Base-by-base conservation (phyloP, 129 eudicot genomes). In the Rutidosis leptorrhynchoides region DNA sequence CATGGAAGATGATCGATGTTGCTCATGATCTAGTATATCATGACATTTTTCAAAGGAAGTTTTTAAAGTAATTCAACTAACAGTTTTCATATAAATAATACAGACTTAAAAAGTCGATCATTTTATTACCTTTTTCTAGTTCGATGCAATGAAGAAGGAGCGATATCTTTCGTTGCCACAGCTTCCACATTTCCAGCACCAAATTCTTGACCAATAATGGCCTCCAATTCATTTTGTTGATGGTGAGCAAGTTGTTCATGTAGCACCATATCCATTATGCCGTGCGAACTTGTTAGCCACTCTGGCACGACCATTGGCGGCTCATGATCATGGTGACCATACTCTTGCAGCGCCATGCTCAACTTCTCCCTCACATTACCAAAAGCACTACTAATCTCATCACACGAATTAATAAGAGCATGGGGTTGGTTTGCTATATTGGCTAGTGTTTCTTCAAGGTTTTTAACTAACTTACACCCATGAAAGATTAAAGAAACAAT, bases 61-160 rank as follows among this genome's bases (percentile, higher is more conserved):
- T 64, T n/a, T 42, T 2, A 22, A 17, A 17, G n/a, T n/a, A 15
- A 10, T 33, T 65, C 19, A 29, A 27, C 8, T 33, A 30, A 27
- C 21, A 15, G 6, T 56, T 30, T 30, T 23, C 6, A 3, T 5
- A 24, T 1, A 16, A 53, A 14, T 23, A 65, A 37, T 29, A 33
- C 70, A 35, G 62, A 17, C 12, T 5, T 14, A 29, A 65, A 62
- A 60, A 22, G 28, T 74, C 73, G n/a, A n/a, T n/a, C n/a, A n/a
- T n/a, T n/a, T n/a, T n/a, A 1, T 58, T 68, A 91, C 97, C 97
- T 91, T 75, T 81, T 89, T 32, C 95, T 62, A 9, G 70, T 46
- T 25, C 84, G 80, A 26, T 79, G 87, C 60, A 78, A 64, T n/a
- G 78, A 65, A 62, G 83, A 37, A 23, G 62, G 77, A 15, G 70